Evolutionary conservation across 148 eudicot genomes (phyloP), one percentile per base, ranked within the genome.

Genomic region (Vaccinium vitisidaea): DNA sequence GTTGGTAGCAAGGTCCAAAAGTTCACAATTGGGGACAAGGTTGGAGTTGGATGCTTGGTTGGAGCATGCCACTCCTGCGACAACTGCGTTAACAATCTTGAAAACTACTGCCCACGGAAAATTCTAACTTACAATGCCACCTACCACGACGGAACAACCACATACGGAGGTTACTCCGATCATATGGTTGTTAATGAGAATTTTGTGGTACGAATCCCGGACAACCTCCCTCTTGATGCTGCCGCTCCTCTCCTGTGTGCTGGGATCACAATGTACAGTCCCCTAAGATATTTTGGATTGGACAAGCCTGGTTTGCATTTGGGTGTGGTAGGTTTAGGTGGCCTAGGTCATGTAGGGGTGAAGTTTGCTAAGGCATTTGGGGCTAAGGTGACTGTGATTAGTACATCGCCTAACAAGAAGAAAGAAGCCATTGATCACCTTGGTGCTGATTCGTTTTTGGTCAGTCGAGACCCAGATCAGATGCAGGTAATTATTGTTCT

Each of bases 61-160:
- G 90, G 90, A 86, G 85, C 90, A 36, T 88, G 90, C 70, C 85
- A 69, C 5, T 80, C 88, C 0, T 88, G 90, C 59, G 58, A 82
- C 10, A 61, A 78, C 52, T 88, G 90, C 21, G 32, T 56, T 25
- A 52, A 70, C 18, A 73, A 86, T 69, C 88, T 84, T 15, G 90
- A 88, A 50, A 81, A 86, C 61, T 76, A 84, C 70, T 88, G 90
- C 32, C 48, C 83, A 2, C 63, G 84, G 18, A 27, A 32, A 53
- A 21, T 84, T 0, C 77, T 58, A 3, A 86, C 88, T 30, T 86
- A 86, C 79, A 82, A 77, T 39, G 63, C 78, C 23, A 88, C 54
- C 53, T 43, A 84, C 58, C 36, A 55, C 4, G 87, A 78, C 18
- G 87, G 83, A 54, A 87, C 67, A 6, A 70, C 61, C n/a, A 84